These are phyloP conservation scores for Metschnikowia lachancei DNA, from an alignment of 805 yeast genomes.

Conservation along the genomic window DNA sequence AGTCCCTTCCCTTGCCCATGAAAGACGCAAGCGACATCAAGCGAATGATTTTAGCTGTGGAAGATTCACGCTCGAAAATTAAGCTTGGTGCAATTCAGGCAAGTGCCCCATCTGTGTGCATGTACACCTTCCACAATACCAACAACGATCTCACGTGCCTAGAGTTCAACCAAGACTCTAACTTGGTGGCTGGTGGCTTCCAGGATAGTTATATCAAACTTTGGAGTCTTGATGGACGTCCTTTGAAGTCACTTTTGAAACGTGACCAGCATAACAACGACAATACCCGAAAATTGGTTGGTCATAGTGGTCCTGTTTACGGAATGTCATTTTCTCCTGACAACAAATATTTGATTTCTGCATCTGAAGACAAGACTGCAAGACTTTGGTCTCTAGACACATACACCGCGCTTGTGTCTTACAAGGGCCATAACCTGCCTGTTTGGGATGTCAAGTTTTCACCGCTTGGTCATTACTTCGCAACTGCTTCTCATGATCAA, in stretches of 20 bases:
- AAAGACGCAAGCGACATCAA: slow-evolving; percentile 78
- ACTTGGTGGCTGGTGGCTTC: slow-evolving; percentile 89
- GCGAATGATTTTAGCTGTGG: slow-evolving; percentile 72
- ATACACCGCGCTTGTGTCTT: slow-evolving; percentile 82
- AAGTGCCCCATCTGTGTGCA: slow-evolving; percentile 88
- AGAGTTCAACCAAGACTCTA: slow-evolving; percentile 83
- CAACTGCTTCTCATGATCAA: slow-evolving; percentile 97
- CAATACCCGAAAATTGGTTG: slow-evolving; percentile 62
- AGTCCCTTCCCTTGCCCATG: slow-evolving; percentile 79
- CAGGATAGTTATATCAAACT: slow-evolving; percentile 86
- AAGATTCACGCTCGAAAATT: slow-evolving; percentile 77
- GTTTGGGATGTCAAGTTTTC: slow-evolving; percentile 96
- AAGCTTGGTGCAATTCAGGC: slow-evolving; percentile 69
- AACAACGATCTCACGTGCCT: slow-evolving; percentile 83
- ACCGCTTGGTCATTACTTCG: slow-evolving; percentile 95
- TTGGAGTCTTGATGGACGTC: slow-evolving; percentile 92
- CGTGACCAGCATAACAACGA: slow-evolving; percentile 50
- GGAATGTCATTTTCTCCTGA: slow-evolving; percentile 91
- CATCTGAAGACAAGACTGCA: slow-evolving; percentile 89
- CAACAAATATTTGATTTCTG: slow-evolving; percentile 70
- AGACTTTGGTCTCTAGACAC: slow-evolving; percentile 94
- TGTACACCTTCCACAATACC: slow-evolving; percentile 97
- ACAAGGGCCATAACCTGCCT: slow-evolving; percentile 94
- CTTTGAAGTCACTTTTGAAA: slow-evolving; percentile 60
- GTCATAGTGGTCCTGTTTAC: slow-evolving; percentile 94